These are phyloP conservation scores for Cicer bijugum DNA, from an alignment of 306 rosid genomes.

Conservation along the genomic window DNA sequence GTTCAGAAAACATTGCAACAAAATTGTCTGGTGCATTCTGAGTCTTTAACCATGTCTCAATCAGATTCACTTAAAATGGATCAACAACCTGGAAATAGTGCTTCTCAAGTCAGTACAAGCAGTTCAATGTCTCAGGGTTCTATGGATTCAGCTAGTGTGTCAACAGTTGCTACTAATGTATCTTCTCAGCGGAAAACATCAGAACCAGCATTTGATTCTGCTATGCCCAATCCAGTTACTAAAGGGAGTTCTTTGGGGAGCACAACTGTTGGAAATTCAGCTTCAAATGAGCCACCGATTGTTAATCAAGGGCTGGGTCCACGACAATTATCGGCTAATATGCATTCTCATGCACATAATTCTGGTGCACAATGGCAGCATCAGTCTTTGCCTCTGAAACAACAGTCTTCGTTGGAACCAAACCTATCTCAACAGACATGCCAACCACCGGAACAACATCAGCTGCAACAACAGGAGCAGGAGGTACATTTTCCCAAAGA, in stretches of 20 bases:
- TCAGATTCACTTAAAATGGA: conserved; percentile 66
- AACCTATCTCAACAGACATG: conserved; percentile 61
- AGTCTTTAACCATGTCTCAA: conserved; percentile 59
- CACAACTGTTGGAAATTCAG: conserved; percentile 60
- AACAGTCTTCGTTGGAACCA: conserved; percentile 61
- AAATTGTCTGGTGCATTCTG: conserved; percentile 64
- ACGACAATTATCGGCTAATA: conserved; percentile 63
- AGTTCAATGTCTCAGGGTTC: conserved; percentile 59
- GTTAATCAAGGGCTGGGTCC: conserved; percentile 67
- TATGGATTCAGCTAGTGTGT: conserved; percentile 56
- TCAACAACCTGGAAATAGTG: conserved; percentile 61
- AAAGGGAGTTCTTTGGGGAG: conserved; percentile 62
- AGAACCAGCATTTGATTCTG: conserved; percentile 64
- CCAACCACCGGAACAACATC: conserved; percentile 54
- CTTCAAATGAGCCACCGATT: conserved; percentile 62
- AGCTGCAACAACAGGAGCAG: conserved; percentile 47
- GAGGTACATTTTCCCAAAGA: conserved; percentile 63
- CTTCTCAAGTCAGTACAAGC: conserved; percentile 57
- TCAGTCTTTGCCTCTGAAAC: conserved; percentile 56
- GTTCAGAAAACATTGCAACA: conserved; percentile 70
- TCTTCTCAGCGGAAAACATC: conserved; percentile 78
- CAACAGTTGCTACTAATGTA: conserved; percentile 54
- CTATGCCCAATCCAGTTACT: conserved; percentile 53
- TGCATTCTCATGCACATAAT: conserved; percentile 72
- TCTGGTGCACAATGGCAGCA: conserved; percentile 77